phyloP scores from a whole-genome alignment of 164 flowering plant genomes.

The Aristolochia californica region DNA sequence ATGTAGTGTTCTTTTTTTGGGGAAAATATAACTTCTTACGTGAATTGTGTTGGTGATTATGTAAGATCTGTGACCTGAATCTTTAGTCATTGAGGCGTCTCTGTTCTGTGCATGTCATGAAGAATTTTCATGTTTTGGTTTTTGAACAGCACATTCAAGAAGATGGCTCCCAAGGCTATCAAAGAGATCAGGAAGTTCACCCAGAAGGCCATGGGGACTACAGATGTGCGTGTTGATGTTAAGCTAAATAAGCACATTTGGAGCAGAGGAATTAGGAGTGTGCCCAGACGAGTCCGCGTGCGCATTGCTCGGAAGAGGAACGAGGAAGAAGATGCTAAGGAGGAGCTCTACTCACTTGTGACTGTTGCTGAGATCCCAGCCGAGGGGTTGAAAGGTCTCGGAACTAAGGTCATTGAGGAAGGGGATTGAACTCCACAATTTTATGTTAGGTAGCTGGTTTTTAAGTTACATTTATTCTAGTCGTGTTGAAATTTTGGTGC shows the following conservation, averaged over 20 bases:
- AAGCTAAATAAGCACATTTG: slow-evolving; percentile 15
- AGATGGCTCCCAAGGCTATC: slow-evolving; percentile 16
- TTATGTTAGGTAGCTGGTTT: too few species aligned
- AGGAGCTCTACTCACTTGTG: slow-evolving; percentile 14
- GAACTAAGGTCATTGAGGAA: slow-evolving; percentile 15
- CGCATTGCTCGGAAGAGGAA: slow-evolving; percentile 18
- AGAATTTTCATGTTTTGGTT: too few species aligned
- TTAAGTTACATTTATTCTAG: too few species aligned
- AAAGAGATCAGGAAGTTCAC: slow-evolving; percentile 16
- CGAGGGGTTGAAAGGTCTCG: slow-evolving; percentile 12
- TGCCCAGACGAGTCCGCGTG: slow-evolving; percentile 12
- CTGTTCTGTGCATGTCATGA: too few species aligned
- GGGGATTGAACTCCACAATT: slow-evolving; percentile 3
- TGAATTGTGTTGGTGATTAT: too few species aligned
- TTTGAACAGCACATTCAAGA: slow-evolving; percentile 13
- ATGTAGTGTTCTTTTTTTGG: too few species aligned
- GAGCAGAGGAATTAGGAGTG: slow-evolving; percentile 14
- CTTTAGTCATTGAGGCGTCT: too few species aligned
- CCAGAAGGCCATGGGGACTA: slow-evolving; percentile 14
- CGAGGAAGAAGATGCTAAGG: slow-evolving; percentile 17
- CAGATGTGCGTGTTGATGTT: slow-evolving; percentile 14
- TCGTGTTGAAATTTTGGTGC: too few species aligned
- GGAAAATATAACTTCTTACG: too few species aligned
- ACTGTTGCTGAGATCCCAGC: slow-evolving; percentile 14
- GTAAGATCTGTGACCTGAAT: too few species aligned